phyloP scores from a whole-genome alignment of 768 basidiomycete genomes.

The Pulveroboletus sp. region DNA sequence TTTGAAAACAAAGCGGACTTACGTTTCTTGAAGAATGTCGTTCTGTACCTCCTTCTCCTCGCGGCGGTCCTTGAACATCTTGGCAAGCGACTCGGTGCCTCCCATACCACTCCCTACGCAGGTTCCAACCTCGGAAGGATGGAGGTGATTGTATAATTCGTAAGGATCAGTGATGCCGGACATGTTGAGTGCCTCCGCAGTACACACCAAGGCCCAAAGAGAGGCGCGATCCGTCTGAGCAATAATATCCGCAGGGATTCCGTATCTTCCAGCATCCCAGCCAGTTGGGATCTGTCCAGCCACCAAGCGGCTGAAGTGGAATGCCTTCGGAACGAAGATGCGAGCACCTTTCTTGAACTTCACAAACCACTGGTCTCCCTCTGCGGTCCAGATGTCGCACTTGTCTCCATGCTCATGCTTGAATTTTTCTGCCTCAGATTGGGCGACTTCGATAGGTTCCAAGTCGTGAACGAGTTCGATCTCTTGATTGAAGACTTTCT shows the following conservation, averaged over 20 bases:
- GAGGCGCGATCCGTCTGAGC: slow-evolving; percentile 91
- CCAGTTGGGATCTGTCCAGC: slow-evolving; percentile 97
- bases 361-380: slow-evolving; percentile 94
- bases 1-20: slow-evolving; percentile 25
- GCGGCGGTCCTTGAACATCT: slow-evolving; percentile 99
- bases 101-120: slow-evolving; percentile 98
- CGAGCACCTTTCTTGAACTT: slow-evolving; percentile 99
- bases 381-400: slow-evolving; percentile 91
- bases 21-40: slow-evolving; percentile 98
- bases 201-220: slow-evolving; percentile 92
- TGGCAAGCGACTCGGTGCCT: slow-evolving; percentile 82
- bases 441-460: slow-evolving; percentile 91
- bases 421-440: slow-evolving; percentile 91
- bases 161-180: slow-evolving; percentile 98
- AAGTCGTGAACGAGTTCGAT: slow-evolving; percentile 95
- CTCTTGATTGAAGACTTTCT: slow-evolving; percentile 97
- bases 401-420: slow-evolving; percentile 96
- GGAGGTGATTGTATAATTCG: slow-evolving; percentile 94
- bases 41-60: slow-evolving; percentile 99
- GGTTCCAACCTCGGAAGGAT: slow-evolving; percentile 95
- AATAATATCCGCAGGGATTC: slow-evolving; percentile 94
- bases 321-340: slow-evolving; percentile 89
- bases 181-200: slow-evolving; percentile 93
- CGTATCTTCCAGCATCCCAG: slow-evolving; percentile 95
- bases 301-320: slow-evolving; percentile 91